phyloP scores from a whole-genome alignment of 225 moss, liverwort and hornwort genomes.

The Marchantia paleacea region DNA sequence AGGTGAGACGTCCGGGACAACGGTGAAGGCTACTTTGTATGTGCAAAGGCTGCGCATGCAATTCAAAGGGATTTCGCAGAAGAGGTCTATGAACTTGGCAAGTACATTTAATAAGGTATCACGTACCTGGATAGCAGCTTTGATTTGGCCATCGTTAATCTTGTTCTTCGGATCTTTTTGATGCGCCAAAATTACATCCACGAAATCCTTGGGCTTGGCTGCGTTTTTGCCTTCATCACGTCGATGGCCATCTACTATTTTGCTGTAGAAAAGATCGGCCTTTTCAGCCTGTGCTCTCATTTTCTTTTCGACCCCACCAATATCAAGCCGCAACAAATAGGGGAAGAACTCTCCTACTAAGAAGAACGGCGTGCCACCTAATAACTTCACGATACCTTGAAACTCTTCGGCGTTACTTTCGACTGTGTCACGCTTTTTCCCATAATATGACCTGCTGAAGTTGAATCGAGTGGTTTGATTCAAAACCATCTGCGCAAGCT shows the following conservation, averaged over 20 bases:
- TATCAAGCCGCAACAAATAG: neutral
- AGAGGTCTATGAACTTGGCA: too few relatives aligned
- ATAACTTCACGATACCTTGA: neutral
- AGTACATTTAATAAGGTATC: too few relatives aligned
- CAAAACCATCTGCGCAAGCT: neutral
- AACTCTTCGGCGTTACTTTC: neutral
- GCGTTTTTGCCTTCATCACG: neutral
- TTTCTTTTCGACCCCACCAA: neutral
- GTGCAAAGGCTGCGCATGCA: too few relatives aligned
- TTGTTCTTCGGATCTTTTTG: neutral
- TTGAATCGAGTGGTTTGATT: neutral
- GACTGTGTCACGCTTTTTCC: neutral
- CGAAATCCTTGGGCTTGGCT: neutral
- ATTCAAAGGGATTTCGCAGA: too few relatives aligned
- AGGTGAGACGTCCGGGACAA: too few relatives aligned
- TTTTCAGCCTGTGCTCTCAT: neutral
- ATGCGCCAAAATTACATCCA: neutral
- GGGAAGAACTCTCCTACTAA: neutral
- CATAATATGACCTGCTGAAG: neutral
- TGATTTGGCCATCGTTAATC: neutral
- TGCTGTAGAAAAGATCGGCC: neutral
- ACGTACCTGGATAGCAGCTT: neutral
- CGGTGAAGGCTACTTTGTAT: too few relatives aligned
- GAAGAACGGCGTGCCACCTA: neutral
- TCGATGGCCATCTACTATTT: neutral